These are phyloP conservation scores for Ceratocystis alfenasii DNA, from an alignment of 2,329 filamentous ascomycete species.

Conservation along the genomic window DNA sequence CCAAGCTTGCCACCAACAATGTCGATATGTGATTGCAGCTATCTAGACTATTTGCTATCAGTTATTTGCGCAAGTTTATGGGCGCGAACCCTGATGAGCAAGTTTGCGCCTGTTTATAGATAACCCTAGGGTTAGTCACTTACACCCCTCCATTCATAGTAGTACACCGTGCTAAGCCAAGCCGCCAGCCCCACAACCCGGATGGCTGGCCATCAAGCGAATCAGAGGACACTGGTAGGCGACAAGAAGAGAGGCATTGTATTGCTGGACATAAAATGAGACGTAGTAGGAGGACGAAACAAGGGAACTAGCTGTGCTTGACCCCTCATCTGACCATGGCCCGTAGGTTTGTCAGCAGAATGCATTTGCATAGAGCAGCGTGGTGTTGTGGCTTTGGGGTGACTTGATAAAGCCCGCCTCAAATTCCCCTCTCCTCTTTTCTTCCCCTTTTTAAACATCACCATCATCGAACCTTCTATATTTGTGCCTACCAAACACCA, in stretches of 20 bases:
- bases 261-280: not conserved
- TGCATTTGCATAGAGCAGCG: not conserved
- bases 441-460: constrained; percentile 9
- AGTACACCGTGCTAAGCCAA: constrained; percentile 3
- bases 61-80: constrained; percentile 20
- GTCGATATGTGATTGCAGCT: not conserved
- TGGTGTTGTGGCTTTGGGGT: not conserved
- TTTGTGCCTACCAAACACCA: not conserved
- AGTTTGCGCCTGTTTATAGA: constrained; percentile 22
- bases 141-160: constrained; percentile 1
- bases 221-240: not conserved
- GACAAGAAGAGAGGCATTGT: not conserved
- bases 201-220: constrained; percentile 13
- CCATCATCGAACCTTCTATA: no score
- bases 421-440: not conserved
- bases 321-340: not conserved
- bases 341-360: constrained; percentile 12
- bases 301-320: not conserved
- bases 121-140: constrained; percentile 21
- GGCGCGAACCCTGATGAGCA: constrained; percentile 24
- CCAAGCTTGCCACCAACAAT: not conserved
- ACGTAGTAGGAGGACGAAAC: not conserved
- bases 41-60: not conserved
- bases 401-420: constrained; percentile 2
- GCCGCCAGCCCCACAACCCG: not conserved